Percentiles rank a stretch among this genome's conserved stretches.
These are phyloP conservation scores for Penicillium janthinellum DNA, from an alignment of 2,329 filamentous ascomycete species.

Conservation along the genomic window DNA sequence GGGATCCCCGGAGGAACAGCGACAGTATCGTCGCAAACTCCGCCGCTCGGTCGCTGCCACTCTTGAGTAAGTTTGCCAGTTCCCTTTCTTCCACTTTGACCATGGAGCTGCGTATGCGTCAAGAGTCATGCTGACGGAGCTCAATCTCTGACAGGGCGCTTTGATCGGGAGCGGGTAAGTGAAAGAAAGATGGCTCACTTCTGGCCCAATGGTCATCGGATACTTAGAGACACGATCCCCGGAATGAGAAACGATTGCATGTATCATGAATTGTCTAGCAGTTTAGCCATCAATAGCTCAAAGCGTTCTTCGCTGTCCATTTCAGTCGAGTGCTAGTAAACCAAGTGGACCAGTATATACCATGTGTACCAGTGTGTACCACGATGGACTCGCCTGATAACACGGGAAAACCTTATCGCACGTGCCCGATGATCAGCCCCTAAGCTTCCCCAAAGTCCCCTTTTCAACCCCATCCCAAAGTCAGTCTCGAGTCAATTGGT, in stretches of 20 bases:
- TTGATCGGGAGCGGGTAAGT: not conserved
- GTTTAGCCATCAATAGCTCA: not conserved
- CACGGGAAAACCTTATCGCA: conserved; percentile 15
- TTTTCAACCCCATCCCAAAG: conserved; percentile 17
- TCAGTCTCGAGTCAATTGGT: not conserved
- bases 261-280: not conserved
- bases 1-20: conserved; percentile 77
- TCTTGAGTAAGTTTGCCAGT: conserved; percentile 25
- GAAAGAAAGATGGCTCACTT: not conserved
- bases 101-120: not conserved
- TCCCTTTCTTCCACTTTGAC: not conserved
- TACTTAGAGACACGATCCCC: not conserved
- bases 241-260: not conserved
- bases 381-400: conserved; percentile 1
- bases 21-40: conserved; percentile 78
- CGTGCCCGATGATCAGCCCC: conserved; percentile 21
- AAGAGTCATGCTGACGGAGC: not conserved
- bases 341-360: not conserved
- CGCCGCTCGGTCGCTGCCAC: conserved; percentile 68
- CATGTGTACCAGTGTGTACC: too few species aligned
- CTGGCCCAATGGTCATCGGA: not conserved
- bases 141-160: not conserved
- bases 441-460: conserved; percentile 16
- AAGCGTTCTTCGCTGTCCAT: not conserved
- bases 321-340: not conserved